Evolutionary conservation across 192 early-diverging fungal species (phyloP), one percentile per base, ranked within the genome.

Genomic region (Phlyctochytrium planicorne): DNA sequence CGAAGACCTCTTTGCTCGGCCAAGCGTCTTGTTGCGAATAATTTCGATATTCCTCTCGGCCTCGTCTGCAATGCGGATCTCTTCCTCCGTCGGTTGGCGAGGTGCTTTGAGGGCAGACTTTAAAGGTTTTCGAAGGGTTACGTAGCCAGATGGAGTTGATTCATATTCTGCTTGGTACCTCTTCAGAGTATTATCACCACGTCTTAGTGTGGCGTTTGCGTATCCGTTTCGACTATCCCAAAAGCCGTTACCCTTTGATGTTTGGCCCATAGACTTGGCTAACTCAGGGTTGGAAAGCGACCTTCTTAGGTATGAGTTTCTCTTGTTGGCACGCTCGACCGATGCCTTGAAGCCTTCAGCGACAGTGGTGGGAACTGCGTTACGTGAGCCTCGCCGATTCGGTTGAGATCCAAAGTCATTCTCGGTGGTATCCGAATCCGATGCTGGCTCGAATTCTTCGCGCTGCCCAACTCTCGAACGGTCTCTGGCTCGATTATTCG

Each of bases 31-130:
- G 27, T 14, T 57, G 12, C 55, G 10, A 29, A 20, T 20, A 25
- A 24, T 6, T 27, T 57, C 55, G 55, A 57, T 14, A 14, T 29
- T 57, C 6, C 20, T 25, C 55, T 57, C 55, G 12, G 27, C 27
- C 25, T 57, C 55, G 6, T 57, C 55, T 14, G 27, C 55, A 25
- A 57, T 29, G 6, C 55, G 55, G 55, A 57, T 14, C 55, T 57
- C 55, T 27, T 57, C 55, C 16, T 57, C 55, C 27, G 55, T 57
- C 12, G 55, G 55, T 25, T 14, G 6, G 12, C 55, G 55, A 6
- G 55, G 55, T 29, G 20, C 20, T 6, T 29, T 14, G 6, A 57
- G 55, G 4, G 55, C 55, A 6, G 55, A 57, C 55, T 57, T 57
- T 27, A 57, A 27, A 10, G 55, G 55, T 47, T 47, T 47, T 20